Evolutionary conservation across 2,329 filamentous ascomycete species (phyloP), one percentile per base, ranked within the genome.

Genomic region (Trichoderma koningiopsis): DNA sequence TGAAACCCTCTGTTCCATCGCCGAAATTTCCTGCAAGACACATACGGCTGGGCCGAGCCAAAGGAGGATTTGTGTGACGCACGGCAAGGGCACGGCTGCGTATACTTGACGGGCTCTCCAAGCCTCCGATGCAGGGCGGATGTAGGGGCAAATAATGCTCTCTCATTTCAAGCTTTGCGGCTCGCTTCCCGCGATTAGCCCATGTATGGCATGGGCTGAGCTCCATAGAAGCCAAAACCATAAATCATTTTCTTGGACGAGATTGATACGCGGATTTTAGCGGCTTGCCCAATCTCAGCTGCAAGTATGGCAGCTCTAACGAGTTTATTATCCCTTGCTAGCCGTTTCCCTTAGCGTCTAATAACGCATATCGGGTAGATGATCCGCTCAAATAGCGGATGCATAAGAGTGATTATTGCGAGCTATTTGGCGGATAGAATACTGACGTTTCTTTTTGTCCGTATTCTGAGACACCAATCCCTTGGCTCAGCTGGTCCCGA

Each of bases 381-480:
- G 40, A 2, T 22, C 24, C n/a, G 4, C n/a, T 47, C 16, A 27
- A 65, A 40, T 59, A 52, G 31, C 37, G 40, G 29, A 14, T 47
- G 40, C 31, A 27, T 52, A 29, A 27, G 55, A 67, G 64, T 59
- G 11, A 35, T 49, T 37, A 43, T 52, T 31, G 29, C 53, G 55
- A 43, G 31, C 29, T 52, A 29, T 55, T 37, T 19, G 16, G 14
- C 27, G 5, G 55, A 29, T 14, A 53, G 40, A n/a, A 58, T 58
- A 29, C 43, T n/a, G 40, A 57, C 16, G 10, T 33, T 63, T 37
- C 40, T 63, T 55, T 37, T 67, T 29, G 55, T 22, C 37, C 40
- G 47, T 52, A 5, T 31, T 58, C 67, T 64, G 67, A 69, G 55
- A 69, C 67, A 64, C 49, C 58, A 37, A 19, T 69, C 59, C 67